Conservation (phyloP, 768 basidiomycete genomes). For the Boletellus sp. region DNA sequence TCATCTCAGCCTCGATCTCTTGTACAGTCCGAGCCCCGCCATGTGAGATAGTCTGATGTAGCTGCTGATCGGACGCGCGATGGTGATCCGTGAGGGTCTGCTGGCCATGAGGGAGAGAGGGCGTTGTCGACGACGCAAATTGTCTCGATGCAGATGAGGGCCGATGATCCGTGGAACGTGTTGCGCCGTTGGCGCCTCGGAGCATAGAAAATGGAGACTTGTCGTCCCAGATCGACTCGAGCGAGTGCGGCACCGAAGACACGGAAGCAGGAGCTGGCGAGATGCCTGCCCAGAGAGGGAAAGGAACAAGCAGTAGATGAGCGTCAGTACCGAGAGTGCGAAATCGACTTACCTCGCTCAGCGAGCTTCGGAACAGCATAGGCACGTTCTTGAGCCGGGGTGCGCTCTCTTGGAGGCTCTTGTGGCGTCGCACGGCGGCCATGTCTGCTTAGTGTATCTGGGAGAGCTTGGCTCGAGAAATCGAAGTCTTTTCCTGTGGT, state of each 20-base stretch:
- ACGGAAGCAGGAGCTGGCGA: slow-evolving; percentile 36
- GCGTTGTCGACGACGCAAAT: slow-evolving; percentile 18
- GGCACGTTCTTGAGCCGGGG: slow-evolving; percentile 26
- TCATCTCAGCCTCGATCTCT: slow-evolving; percentile 85
- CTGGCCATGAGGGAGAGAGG: slow-evolving; percentile 24
- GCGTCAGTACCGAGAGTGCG: neutral
- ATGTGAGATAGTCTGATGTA: slow-evolving; percentile 35
- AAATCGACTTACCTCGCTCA: slow-evolving; percentile 28
- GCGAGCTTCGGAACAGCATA: slow-evolving; percentile 12
- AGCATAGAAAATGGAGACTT: slow-evolving; percentile 72
- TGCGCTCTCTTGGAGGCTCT: slow-evolving; percentile 25
- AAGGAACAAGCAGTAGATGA: slow-evolving; percentile 14
- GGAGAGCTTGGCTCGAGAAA: slow-evolving; percentile 54
- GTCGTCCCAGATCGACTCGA: slow-evolving; percentile 81
- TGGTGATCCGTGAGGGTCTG: slow-evolving; percentile 33
- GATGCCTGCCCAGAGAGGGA: slow-evolving; percentile 16
- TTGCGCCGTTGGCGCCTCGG: slow-evolving; percentile 48
- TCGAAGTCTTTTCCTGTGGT: slow-evolving; percentile 85
- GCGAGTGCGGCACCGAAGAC: slow-evolving; percentile 36
- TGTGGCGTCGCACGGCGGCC: slow-evolving; percentile 21
- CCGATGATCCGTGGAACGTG: slow-evolving; percentile 37
- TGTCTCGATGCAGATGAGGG: slow-evolving; percentile 25
- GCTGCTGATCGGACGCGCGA: slow-evolving; percentile 35
- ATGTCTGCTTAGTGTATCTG: slow-evolving; percentile 17
- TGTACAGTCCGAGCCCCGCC: slow-evolving; percentile 61